phyloP scores from a whole-genome alignment of 495 filamentous ascomycete genomes.

The Penicillium herquei region DNA sequence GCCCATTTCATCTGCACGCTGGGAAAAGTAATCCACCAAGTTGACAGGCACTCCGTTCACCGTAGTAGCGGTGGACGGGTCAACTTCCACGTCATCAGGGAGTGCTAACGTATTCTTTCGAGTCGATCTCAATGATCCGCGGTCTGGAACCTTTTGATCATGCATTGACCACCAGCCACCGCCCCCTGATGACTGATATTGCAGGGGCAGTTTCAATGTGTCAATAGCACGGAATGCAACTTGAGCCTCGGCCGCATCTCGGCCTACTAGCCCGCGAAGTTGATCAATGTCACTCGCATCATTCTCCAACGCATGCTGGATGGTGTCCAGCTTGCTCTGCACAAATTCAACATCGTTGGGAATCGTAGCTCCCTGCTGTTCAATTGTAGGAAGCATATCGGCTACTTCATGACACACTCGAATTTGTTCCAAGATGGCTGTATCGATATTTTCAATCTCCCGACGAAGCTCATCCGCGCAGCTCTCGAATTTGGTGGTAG shows the following conservation, averaged over 20 bases:
- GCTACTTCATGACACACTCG: conserved; percentile 46
- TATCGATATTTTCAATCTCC: conserved; percentile 71
- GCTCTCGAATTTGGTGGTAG: conserved; percentile 88
- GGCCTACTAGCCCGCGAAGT: conserved; percentile 59
- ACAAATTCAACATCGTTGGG: conserved; percentile 75
- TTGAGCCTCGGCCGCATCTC: conserved; percentile 69
- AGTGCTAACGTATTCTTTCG: conserved; percentile 47
- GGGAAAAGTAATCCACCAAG: conserved; percentile 75
- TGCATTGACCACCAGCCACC: conserved; percentile 47
- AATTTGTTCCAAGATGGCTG: conserved; percentile 69
- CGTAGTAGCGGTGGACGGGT: conserved; percentile 38
- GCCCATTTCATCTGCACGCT: conserved; percentile 69
- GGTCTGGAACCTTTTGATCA: conserved; percentile 43
- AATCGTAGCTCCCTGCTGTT: conserved; percentile 60
- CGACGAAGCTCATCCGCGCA: conserved; percentile 79
- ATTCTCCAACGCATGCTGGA: conserved; percentile 67
- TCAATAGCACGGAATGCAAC: conserved; percentile 74
- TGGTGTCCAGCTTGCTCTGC: conserved; percentile 65
- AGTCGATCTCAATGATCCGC: conserved; percentile 38
- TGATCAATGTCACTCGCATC: conserved; percentile 71
- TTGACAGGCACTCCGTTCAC: conserved; percentile 49
- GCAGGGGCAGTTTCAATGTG: conserved; percentile 70
- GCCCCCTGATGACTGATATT: conserved; percentile 58
- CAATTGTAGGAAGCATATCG: conserved; percentile 56
- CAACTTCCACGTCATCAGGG: conserved; percentile 60